Evolutionary conservation across 2,329 filamentous ascomycete species (phyloP), one percentile per base, ranked within the genome.

Genomic region (Rhynchosporium graminicola): DNA sequence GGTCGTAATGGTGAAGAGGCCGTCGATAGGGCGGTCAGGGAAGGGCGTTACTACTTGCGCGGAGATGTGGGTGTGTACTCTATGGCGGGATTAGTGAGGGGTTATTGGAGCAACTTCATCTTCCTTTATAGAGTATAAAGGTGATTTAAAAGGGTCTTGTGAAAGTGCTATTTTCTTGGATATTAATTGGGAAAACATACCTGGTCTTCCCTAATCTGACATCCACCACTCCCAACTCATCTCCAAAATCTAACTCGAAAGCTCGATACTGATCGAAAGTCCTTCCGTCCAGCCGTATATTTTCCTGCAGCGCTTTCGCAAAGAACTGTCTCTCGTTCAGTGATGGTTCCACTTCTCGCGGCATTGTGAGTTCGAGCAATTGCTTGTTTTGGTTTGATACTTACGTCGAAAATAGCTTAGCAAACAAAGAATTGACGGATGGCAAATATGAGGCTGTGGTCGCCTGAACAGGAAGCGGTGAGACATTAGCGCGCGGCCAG

Each of bases 11-110:
- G 88, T 92, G 80, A 98, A 98, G 76, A 96, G 85, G 75, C 95
- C 95, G 75, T 98, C 95, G 74, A 97, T 97, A 63, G 93, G 94
- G 67, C 94, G 89, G 77, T 98, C 94, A 59, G 89, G 77, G 74
- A 89, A 91, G 48, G 95, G 94, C 45, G 90, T 87, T 10, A 90
- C 90, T 65, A 98, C 90, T 78, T 97, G 91, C 66, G 92, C 90
- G 2, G 92, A 94, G 63, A 96, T 89, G 65, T 91, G 90, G 61
- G 89, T 92, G 64, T 96, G 80, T 63, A 97, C 85, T 72, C 93
- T 96, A 69, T 31, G 3, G 26, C 1, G 47, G 20, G 48, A 28
- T 60, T 54, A 60, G 36, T 62, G 31, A 62, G 43, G 56, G 43
- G 40, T 52, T 51, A 20, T n/a, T 15, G 47, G 26, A 13, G 42